Base-by-base conservation (phyloP, 1,139 yeast genomes). In the Yamadazyma atlantica region DNA sequence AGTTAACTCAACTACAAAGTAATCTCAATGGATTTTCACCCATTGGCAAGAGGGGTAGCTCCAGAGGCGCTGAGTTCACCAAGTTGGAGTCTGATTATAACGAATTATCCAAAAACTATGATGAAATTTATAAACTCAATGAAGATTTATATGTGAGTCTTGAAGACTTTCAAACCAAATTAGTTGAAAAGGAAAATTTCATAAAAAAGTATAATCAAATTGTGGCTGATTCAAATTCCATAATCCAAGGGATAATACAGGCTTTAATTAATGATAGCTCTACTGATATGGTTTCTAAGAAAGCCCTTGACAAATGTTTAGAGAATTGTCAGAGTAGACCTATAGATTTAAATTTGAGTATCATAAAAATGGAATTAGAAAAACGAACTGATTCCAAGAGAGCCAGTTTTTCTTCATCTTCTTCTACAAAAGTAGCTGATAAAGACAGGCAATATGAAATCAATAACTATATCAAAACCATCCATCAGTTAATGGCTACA, bases 71-170 rank as follows among this genome's bases (percentile, higher is more conserved):
- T 5, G 34, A 32, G 15, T 32, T 16, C 11, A 31, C 38, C 16
- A 45, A 46, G 17, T 33, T 54, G 15, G 46, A 52, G 34, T 18
- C 32, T 9, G 60, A 57, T 27, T 51, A 35, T 31, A 40, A 38
- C 13, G 53, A 48, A 29, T 46, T 64, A 16, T 49, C 57, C 13
- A 45, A 47, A n/a, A 61, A 63, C 36, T 65, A 66, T 37, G 64
- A 66, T 31, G 75, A 69, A 37, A 53, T 66, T 4, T 58, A 54
- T 41, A 54, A 56, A 19, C 52, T 71, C 22, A 68, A 70, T 40
- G 65, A 69, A 38, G 75, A 70, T 34, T 53, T 71, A 32, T 65
- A 66, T 42, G 50, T 54, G 10, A 69, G 55, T 39, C 53, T 70
- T 29, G 73, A 68, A 41, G 51, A 49, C 2, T 66, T 65, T 42